These are phyloP conservation scores for Lactarius quietus DNA, from an alignment of 768 basidiomycete genomes.

Conservation along the genomic window DNA sequence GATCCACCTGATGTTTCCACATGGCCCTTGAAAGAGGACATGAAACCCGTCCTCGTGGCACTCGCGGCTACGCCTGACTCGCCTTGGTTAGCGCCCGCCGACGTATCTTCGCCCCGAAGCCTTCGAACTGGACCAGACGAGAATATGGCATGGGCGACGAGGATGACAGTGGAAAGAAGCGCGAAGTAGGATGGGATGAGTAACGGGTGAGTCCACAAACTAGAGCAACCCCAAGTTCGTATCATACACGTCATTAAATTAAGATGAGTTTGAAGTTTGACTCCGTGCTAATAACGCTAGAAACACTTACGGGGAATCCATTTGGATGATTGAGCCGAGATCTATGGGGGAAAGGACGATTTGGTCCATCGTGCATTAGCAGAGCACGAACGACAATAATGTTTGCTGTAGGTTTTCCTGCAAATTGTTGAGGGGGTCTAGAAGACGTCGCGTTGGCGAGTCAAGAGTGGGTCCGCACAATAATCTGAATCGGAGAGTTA, in stretches of 20 bases:
- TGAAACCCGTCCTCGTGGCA: neutral
- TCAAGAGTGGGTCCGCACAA: no score
- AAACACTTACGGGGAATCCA: conserved; percentile 2
- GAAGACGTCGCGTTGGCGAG: no score
- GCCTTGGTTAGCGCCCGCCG: neutral
- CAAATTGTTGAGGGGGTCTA: no score
- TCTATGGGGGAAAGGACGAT: neutral
- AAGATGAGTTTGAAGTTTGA: no score
- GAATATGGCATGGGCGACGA: neutral
- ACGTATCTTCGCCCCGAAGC: neutral
- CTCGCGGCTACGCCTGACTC: neutral
- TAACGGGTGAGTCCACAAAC: conserved; percentile 17
- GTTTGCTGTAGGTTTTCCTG: no score
- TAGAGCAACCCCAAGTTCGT: neutral
- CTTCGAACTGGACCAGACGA: neutral
- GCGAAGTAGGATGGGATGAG: conserved; percentile 19
- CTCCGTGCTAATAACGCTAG: no score
- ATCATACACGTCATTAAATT: neutral
- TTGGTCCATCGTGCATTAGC: conserved; percentile 4
- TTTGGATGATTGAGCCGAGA: neutral
- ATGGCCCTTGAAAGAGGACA: conserved; percentile 31
- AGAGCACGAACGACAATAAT: no score
- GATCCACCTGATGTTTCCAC: conserved; percentile 44
- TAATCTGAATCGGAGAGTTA: no score
- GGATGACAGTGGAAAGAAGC: conserved; percentile 8